A percentile compares a stretch with the other conserved stretches of the same genome.
These are phyloP conservation scores for Acanthamoeba rhysodes DNA, from an alignment of 208 protist genomes.

Conservation along the genomic window DNA sequence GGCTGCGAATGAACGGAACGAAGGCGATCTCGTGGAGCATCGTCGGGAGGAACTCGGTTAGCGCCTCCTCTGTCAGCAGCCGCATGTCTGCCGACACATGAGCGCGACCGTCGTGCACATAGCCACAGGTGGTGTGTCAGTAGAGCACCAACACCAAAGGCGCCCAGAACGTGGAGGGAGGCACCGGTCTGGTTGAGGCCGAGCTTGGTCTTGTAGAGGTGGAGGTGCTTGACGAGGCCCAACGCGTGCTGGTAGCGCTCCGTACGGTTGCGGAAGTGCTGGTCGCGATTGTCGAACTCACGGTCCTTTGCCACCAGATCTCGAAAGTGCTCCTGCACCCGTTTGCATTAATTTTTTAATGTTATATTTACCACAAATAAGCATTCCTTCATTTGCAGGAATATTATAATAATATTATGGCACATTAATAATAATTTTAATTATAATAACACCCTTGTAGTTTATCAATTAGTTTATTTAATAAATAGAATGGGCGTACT, in stretches of 20 bases:
- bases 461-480: too few species aligned
- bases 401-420: too few species aligned
- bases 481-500: too few species aligned
- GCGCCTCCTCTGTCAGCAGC: conserved; percentile 39
- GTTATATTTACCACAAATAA: too few species aligned
- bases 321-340: conserved; percentile 27
- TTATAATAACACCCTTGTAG: too few species aligned
- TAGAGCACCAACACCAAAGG: not conserved
- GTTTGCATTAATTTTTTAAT: too few species aligned
- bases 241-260: conserved; percentile 66
- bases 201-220: conserved; percentile 66
- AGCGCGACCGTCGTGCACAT: too few species aligned
- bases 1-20: conserved; percentile 71
- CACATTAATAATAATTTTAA: too few species aligned
- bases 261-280: not conserved
- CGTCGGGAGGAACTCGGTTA: conserved; percentile 49
- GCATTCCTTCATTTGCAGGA: too few species aligned
- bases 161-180: not conserved
- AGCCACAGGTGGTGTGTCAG: not conserved
- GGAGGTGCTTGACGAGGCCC: conserved; percentile 52
- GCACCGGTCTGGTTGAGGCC: not conserved
- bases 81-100: not conserved
- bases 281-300: conserved; percentile 61
- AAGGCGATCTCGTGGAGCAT: conserved; percentile 70
- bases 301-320: conserved; percentile 33